Percentiles rank a stretch among this genome's conserved stretches.
Conservation (phyloP, 2,329 filamentous ascomycete species). For the Metarhizium robertsii region DNA sequence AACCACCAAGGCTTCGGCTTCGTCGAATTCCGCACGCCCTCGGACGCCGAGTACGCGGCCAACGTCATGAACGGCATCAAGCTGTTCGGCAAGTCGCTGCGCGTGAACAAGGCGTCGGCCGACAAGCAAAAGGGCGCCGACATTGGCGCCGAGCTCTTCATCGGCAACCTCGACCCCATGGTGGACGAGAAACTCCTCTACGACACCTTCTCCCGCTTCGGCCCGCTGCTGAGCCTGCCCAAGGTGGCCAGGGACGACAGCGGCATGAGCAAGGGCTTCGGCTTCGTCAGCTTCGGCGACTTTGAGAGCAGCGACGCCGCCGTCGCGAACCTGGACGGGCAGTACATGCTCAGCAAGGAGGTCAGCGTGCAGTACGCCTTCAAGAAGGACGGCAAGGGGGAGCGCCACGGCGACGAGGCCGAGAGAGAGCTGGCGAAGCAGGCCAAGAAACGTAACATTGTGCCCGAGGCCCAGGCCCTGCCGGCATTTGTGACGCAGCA, state of each 20-base stretch:
- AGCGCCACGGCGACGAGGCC: constrained; percentile 88
- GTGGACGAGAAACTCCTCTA: constrained; percentile 94
- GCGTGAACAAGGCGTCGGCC: constrained; percentile 86
- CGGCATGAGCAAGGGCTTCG: constrained; percentile 87
- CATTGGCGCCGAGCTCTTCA: constrained; percentile 92
- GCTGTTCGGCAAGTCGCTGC: constrained; percentile 86
- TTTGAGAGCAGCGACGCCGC: constrained; percentile 93
- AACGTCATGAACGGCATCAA: constrained; percentile 95
- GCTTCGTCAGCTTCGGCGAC: constrained; percentile 85
- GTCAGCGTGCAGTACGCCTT: constrained; percentile 96
- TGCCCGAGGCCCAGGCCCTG: constrained; percentile 67
- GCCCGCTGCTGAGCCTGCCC: constrained; percentile 70
- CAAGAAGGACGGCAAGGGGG: constrained; percentile 98
- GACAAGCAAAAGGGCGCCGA: constrained; percentile 92
- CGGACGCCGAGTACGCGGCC: constrained; percentile 93
- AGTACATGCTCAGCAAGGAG: constrained; percentile 95
- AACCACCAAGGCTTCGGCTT: constrained; percentile 97
- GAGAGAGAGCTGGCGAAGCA: constrained; percentile 86
- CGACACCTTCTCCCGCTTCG: constrained; percentile 89
- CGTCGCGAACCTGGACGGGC: constrained; percentile 85
- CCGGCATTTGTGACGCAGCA: constrained; percentile 59
- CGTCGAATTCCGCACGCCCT: constrained; percentile 92
- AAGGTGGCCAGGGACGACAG: constrained; percentile 89
- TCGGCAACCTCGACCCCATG: constrained; percentile 90
- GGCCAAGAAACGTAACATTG: constrained; percentile 88